A percentile compares a stretch with the other conserved stretches of the same genome.
Conservation (phyloP, 495 filamentous ascomycete species). For the Thozetella sp. region DNA sequence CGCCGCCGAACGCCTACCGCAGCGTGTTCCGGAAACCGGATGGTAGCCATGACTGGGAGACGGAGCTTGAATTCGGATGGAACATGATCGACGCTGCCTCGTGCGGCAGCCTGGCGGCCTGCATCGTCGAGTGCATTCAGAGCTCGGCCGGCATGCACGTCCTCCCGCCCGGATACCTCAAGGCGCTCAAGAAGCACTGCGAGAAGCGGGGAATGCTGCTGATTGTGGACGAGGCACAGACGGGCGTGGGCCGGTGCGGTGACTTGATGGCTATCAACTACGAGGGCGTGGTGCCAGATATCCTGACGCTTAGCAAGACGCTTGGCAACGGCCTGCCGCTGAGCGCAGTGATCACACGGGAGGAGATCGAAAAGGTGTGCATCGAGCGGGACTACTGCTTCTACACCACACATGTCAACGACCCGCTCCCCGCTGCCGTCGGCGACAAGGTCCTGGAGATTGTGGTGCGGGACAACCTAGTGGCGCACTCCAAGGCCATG, state of each 20-base stretch:
- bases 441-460: conserved; percentile 59
- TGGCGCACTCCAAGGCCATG: conserved; percentile 32
- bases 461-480: conserved; percentile 50
- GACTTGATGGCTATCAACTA: conserved; percentile 53
- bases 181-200: conserved; percentile 45
- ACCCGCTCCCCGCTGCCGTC: conserved; percentile 55
- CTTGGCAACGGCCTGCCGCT: conserved; percentile 56
- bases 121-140: conserved; percentile 57
- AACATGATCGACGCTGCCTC: conserved; percentile 50
- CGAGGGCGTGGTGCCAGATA: conserved; percentile 51
- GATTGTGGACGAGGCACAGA: conserved; percentile 60
- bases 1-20: conserved; percentile 55
- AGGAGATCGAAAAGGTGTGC: conserved; percentile 44
- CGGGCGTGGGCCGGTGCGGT: conserved; percentile 51
- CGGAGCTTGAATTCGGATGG: conserved; percentile 57
- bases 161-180: conserved; percentile 47
- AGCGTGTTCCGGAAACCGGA: conserved; percentile 51
- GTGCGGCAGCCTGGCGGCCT: conserved; percentile 56
- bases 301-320: conserved; percentile 55
- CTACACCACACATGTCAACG: conserved; percentile 51
- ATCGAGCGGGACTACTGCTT: conserved; percentile 33
- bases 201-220: conserved; percentile 51
- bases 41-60: conserved; percentile 58
- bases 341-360: conserved; percentile 48
- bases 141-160: conserved; percentile 52